Conservation (phyloP, 2,329 filamentous ascomycete genomes). For the Aspergillus bombycis region DNA sequence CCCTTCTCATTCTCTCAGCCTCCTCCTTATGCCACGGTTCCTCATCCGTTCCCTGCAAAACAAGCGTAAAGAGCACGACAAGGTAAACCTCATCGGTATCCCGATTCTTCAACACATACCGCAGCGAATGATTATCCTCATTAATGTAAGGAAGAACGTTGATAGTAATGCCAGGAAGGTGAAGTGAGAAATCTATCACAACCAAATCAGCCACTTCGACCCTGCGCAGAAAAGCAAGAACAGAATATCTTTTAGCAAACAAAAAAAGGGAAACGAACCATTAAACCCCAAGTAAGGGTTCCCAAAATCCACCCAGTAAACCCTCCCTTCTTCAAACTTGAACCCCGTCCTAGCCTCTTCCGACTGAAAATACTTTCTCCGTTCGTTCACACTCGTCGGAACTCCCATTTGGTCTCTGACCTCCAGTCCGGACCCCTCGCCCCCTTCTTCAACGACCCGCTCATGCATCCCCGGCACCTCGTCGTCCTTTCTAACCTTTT, state of each 20-base stretch:
- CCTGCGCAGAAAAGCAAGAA: not conserved
- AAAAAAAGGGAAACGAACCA: constrained; percentile 41
- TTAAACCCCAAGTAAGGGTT: constrained; percentile 93
- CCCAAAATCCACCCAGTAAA: constrained; percentile 75
- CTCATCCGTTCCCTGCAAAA: constrained; percentile 46
- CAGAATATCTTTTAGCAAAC: constrained; percentile 1
- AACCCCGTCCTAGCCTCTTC: constrained; percentile 60
- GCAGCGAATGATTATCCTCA: constrained; percentile 78
- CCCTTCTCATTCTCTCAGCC: constrained; percentile 8
- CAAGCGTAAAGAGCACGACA: constrained; percentile 77
- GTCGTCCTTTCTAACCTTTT: constrained; percentile 35
- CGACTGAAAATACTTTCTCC: constrained; percentile 65
- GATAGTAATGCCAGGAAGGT: constrained; percentile 40
- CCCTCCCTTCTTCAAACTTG: constrained; percentile 63
- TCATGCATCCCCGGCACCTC: constrained; percentile 46
- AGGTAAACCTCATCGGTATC: constrained; percentile 74
- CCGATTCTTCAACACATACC: constrained; percentile 88
- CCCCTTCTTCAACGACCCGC: constrained; percentile 67
- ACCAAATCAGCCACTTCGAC: not conserved
- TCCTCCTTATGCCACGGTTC: constrained; percentile 22
- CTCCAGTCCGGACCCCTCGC: constrained; percentile 56
- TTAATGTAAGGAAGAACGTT: constrained; percentile 45
- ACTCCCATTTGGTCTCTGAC: constrained; percentile 53
- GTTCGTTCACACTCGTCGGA: constrained; percentile 55
- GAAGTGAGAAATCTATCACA: constrained; percentile 40